Percentiles rank a stretch among this genome's conserved stretches.
These are phyloP conservation scores for Populus simonii DNA, from an alignment of 345 rosid genomes.

Conservation along the genomic window DNA sequence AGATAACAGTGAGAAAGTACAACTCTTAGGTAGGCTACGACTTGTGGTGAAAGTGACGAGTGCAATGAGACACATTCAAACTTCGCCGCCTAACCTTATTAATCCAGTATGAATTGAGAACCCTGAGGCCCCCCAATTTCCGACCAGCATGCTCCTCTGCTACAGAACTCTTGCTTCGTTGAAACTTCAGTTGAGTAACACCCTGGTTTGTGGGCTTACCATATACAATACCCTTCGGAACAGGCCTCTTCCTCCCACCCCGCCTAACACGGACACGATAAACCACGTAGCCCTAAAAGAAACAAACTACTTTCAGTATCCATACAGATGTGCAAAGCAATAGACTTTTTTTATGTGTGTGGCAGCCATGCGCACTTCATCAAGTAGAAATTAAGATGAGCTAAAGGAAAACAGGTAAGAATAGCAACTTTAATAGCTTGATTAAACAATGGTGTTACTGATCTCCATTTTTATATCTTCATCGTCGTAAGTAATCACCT, in stretches of 20 bases:
- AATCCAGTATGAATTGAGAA: conserved; percentile 94
- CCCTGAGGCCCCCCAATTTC: conserved; percentile 84
- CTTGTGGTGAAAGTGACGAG: not conserved
- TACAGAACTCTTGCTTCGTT: conserved; percentile 94
- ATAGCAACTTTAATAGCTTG: not conserved
- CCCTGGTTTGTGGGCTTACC: conserved; percentile 91
- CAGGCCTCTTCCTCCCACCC: conserved; percentile 99
- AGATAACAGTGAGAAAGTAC: not conserved
- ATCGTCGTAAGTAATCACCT: not conserved
- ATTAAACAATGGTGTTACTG: not conserved
- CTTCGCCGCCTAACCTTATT: conserved; percentile 55
- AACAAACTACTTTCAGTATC: not conserved
- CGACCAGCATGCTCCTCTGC: conserved; percentile 99
- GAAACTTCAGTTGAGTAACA: conserved; percentile 95
- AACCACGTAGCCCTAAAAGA: conserved; percentile 69
- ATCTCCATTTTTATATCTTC: not conserved
- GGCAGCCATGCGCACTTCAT: not conserved
- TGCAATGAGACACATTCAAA: not conserved
- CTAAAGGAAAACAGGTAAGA: not conserved
- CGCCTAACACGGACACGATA: conserved; percentile 87
- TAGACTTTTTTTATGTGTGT: no score
- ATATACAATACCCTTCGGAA: conserved; percentile 88
- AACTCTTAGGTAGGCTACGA: not conserved
- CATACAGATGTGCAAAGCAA: not conserved
- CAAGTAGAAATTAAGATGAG: not conserved